Evolutionary conservation across 371 early-diverging fungal species (phyloP), one percentile per base, ranked within the genome.

Genomic region (Aphelidium insulamus): DNA sequence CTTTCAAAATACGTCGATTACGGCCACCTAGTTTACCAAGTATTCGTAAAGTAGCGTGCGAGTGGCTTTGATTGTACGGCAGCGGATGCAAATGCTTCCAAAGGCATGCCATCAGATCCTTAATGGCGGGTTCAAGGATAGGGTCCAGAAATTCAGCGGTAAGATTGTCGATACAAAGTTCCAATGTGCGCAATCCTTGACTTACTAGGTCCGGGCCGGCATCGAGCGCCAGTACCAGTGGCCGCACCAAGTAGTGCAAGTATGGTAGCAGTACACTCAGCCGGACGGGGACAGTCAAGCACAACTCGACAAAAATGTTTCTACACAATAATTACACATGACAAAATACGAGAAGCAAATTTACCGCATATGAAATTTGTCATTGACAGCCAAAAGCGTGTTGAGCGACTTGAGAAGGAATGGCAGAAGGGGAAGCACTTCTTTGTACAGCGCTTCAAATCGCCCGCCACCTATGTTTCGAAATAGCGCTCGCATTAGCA

Each of bases 111-210:
- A 95, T 85, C 3, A 97, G 57, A 21, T 92, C 92, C 17, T 74
- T 68, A 44, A 86, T 77, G 16, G 90, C 82, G 2, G 94, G 95
- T 3, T 68, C 66, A 64, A 97, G 67, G 29, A 94, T 84, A 2
- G 90, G 91, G 40, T 97, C 95, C 33, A 97, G 45, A 44, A 94
- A 92, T 36, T 95, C 95, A 22, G 82, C 80, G 2, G 86, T 91
- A 18, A 98, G 49, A 42, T 95, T 95, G 49, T 98, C 99, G 28
- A 95, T 81, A 50, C 95, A 97, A 3, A 91, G 62, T 52, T 98
- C 98, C 34, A 98, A 68, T 0, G 91, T 94, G 23, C 97, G 70
- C 33, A 98, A 55, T 4, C 91, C 95, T 50, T 94, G 92, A 16
- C 69, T 75, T 6, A 90, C 87, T 5, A 97, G 66, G 17, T 92